Evolutionary conservation across 352 stramenopile species (phyloP).

Genomic region (Sclerospora graminicola): DNA sequence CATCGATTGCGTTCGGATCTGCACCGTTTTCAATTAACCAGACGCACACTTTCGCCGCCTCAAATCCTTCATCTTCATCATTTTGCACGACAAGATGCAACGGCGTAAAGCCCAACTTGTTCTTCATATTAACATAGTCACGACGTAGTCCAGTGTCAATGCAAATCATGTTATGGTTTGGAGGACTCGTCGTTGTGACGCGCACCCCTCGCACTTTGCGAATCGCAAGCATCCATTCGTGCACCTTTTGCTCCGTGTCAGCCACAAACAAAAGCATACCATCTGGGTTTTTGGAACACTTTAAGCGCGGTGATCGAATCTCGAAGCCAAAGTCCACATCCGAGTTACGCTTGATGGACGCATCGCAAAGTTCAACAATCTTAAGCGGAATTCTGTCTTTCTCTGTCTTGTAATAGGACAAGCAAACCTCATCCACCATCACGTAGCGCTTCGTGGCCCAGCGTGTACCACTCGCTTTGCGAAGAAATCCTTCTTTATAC

Average conservation of each 20-base stretch:
- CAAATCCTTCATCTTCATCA: conserved; percentile 84
- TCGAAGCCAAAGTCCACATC: conserved; percentile 82
- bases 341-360: conserved; percentile 71
- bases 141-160: conserved; percentile 71
- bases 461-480: conserved; percentile 71
- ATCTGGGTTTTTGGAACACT: conserved; percentile 75
- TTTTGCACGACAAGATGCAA: conserved; percentile 80
- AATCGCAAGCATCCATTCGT: conserved; percentile 83
- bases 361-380: conserved; percentile 76
- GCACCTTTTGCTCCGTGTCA: conserved; percentile 72
- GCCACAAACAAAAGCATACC: conserved; percentile 79
- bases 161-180: conserved; percentile 86
- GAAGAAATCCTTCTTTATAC: conserved; percentile 76
- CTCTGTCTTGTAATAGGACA: conserved; percentile 80
- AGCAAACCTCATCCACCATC: conserved; percentile 73
- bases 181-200: conserved; percentile 50
- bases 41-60: conserved; percentile 75
- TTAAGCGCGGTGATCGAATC: conserved; percentile 71
- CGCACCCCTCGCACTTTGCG: conserved; percentile 77
- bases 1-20: conserved; percentile 64
- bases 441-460: conserved; percentile 84
- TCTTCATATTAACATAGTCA: conserved; percentile 84
- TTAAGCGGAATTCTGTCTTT: conserved; percentile 80
- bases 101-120: conserved; percentile 72
- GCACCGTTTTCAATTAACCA: conserved; percentile 85